phyloP scores from a whole-genome alignment of 495 filamentous ascomycete genomes.

The Penicillium arizonense region DNA sequence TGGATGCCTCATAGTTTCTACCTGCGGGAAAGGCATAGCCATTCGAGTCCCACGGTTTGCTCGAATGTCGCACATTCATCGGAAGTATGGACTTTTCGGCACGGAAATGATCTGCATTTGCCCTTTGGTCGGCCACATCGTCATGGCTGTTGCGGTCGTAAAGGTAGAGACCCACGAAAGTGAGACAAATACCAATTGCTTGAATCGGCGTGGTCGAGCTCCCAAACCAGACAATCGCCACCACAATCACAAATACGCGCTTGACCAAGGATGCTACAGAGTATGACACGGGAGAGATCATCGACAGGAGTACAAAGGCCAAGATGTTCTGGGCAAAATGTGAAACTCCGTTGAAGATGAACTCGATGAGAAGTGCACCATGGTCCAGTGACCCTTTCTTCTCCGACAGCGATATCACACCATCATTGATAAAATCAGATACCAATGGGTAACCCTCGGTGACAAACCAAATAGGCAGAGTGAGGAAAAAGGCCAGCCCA shows the following conservation, averaged over 20 bases:
- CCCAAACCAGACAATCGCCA: slow-evolving; percentile 95
- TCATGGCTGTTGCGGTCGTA: slow-evolving; percentile 91
- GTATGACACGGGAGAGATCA: slow-evolving; percentile 95
- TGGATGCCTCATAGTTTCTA: slow-evolving; percentile 24
- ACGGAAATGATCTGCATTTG: slow-evolving; percentile 56
- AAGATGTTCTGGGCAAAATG: slow-evolving; percentile 97
- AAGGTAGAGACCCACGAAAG: slow-evolving; percentile 90
- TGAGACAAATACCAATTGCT: slow-evolving; percentile 79
- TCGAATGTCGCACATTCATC: slow-evolving; percentile 45
- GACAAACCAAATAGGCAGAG: slow-evolving; percentile 91
- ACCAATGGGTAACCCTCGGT: slow-evolving; percentile 74
- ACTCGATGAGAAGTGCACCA: slow-evolving; percentile 73
- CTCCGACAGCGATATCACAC: slow-evolving; percentile 67
- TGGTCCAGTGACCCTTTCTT: slow-evolving; percentile 74
- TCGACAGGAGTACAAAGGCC: slow-evolving; percentile 85
- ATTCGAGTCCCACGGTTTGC: slow-evolving; percentile 40
- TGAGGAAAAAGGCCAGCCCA: slow-evolving; percentile 84
- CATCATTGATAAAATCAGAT: slow-evolving; percentile 43
- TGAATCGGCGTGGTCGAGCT: slow-evolving; percentile 80
- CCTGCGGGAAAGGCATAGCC: slow-evolving; percentile 38
- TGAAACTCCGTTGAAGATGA: slow-evolving; percentile 94
- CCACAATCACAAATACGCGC: slow-evolving; percentile 93
- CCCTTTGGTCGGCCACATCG: slow-evolving; percentile 73
- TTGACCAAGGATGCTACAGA: slow-evolving; percentile 94
- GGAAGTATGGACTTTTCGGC: slow-evolving; percentile 68